These are phyloP conservation scores for Ampelocalamus luodianensis DNA, from an alignment of 176 grass and related monocot genomes.

Conservation along the genomic window DNA sequence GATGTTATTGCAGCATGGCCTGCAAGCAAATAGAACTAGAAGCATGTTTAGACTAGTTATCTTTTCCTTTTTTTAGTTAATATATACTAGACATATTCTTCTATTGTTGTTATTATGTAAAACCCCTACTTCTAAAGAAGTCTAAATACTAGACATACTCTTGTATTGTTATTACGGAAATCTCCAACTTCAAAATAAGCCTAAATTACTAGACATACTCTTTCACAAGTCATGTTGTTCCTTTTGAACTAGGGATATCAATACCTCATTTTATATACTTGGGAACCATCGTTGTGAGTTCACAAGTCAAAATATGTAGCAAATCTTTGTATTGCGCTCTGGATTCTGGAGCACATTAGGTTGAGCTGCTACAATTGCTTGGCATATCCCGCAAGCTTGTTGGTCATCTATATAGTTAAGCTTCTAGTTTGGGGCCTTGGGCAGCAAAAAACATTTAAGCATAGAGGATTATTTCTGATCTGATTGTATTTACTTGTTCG, in stretches of 20 bases:
- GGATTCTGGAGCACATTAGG: neutral
- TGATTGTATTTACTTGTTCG: neutral
- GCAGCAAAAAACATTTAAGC: neutral
- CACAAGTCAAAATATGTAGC: constrained; percentile 24
- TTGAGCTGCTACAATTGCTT: neutral
- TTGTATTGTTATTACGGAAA: neutral
- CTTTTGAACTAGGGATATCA: neutral
- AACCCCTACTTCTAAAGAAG: neutral
- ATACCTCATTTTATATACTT: neutral
- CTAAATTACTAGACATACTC: neutral
- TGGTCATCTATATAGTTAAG: neutral
- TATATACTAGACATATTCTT: neutral
- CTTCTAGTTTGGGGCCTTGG: neutral
- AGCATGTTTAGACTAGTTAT: constrained; percentile 3
- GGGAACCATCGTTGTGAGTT: neutral
- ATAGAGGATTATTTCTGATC: neutral
- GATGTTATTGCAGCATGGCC: constrained; percentile 4
- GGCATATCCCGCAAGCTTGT: neutral
- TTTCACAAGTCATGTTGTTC: neutral
- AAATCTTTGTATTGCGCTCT: neutral
- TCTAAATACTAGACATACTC: neutral
- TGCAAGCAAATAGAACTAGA: neutral
- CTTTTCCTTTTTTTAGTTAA: neutral
- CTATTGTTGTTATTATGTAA: constrained; percentile 7
- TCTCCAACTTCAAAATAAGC: neutral